Conservation (phyloP, 202 grass and related monocot genomes). For the Brachypodium distachyon region DNA sequence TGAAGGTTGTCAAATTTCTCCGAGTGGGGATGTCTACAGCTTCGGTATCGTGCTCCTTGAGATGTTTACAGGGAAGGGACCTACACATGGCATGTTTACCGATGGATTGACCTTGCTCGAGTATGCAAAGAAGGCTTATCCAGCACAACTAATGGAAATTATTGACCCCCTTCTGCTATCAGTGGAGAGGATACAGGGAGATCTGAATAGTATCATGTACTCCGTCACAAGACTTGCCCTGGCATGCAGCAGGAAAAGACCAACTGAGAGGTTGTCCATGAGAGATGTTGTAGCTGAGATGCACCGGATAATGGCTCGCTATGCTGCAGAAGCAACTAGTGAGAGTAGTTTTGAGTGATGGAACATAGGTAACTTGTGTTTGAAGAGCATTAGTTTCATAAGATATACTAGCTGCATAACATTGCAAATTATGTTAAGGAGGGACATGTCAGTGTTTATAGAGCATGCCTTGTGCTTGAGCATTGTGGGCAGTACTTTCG, state of each 20-base stretch:
- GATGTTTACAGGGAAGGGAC: conserved; percentile 29
- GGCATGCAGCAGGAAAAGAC: neutral
- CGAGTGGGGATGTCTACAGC: conserved; percentile 30
- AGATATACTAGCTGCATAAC: neutral
- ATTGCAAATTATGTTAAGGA: neutral
- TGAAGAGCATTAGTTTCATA: neutral
- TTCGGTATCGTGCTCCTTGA: conserved; percentile 39
- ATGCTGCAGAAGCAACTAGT: neutral
- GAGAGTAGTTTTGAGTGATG: neutral
- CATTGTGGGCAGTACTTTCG: too few species aligned
- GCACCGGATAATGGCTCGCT: neutral
- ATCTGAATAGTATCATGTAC: neutral
- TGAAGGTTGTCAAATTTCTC: conserved; percentile 1
- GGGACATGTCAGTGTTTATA: too few species aligned
- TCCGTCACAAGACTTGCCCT: conserved; percentile 16
- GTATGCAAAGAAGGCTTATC: conserved; percentile 16
- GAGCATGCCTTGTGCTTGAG: too few species aligned
- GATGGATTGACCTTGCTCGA: conserved; percentile 3
- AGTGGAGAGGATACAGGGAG: neutral
- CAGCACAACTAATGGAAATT: neutral
- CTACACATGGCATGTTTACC: conserved; percentile 21
- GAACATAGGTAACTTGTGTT: neutral
- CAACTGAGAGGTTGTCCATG: conserved; percentile 12
- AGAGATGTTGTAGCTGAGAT: conserved; percentile 7
- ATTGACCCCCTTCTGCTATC: conserved; percentile 6